phyloP scores from a whole-genome alignment of 2,329 filamentous ascomycete species.

The Trichoderma asperellum region DNA sequence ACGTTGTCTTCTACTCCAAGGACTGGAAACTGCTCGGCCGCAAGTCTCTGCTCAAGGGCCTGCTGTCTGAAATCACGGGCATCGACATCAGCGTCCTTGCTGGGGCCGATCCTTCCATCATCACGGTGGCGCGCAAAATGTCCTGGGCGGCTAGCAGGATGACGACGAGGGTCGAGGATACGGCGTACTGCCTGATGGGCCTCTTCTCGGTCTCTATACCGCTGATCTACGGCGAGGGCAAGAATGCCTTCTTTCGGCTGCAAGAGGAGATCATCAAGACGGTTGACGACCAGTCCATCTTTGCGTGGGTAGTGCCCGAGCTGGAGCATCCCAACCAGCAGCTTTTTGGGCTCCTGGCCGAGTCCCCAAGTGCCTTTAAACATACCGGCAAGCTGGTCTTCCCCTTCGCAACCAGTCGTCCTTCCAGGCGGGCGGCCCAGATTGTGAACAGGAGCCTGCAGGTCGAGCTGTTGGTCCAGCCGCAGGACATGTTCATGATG shows the following conservation, averaged over 20 bases:
- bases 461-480: background rate
- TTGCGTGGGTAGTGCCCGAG: background rate
- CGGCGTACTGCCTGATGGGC: conserved; percentile 32
- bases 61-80: conserved; percentile 10
- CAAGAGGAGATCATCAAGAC: conserved; percentile 20
- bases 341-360: background rate
- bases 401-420: background rate
- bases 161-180: conserved; percentile 31
- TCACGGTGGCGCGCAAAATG: conserved; percentile 22
- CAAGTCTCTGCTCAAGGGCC: background rate
- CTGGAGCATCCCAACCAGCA: background rate
- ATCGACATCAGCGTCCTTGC: conserved; percentile 9
- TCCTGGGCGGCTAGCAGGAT: conserved; percentile 30
- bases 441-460: background rate
- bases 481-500: background rate
- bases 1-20: background rate
- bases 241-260: conserved; percentile 11
- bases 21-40: background rate
- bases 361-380: background rate
- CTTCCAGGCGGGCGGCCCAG: background rate
- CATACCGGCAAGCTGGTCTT: background rate
- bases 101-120: background rate
- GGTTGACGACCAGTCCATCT: conserved; percentile 14
- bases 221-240: conserved; percentile 31
- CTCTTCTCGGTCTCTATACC: conserved; percentile 33